Base-by-base conservation (phyloP, 495 filamentous ascomycete species). In the Podospora tetraspora region DNA sequence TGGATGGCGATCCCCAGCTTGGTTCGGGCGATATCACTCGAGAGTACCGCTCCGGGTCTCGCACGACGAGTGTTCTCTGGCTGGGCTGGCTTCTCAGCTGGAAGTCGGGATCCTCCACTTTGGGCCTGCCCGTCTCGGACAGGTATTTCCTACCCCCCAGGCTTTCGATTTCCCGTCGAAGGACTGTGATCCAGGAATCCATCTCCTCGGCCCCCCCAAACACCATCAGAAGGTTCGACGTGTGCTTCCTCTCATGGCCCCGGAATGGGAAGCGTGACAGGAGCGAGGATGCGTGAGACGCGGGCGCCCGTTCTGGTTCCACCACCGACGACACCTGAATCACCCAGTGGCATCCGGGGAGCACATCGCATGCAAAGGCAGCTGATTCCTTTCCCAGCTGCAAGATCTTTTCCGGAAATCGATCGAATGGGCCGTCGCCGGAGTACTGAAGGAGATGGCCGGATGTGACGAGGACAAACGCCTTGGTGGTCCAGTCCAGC, bases 261-360 rank as follows among this genome's bases (percentile, higher is more conserved):
- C 88, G 84, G 30, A 94, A 87, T 6, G 90, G 86, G 61, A 96
- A 82, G 61, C 90, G 88, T 12, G 89, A 88, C 52, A 93, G 80
- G 19, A 94, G 79, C n/a, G 88, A 89, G 66, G 85, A 85, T 3
- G 85, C 76, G 61, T 82, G 77, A 5, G 88, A 83, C 3, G 79
- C 75, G 7, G 82, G 79, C n/a, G 77, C 75, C 23, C 84, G 84
- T 30, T 95, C 90, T 11, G 87, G 83, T 22, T 89, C 86, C 6
- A 84, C 85, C 22, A 85, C 83, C 61, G 94, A 90, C n/a, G 90
- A 92, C 16, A 98, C 86, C 72, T 97, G 95, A 62, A 99, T 74
- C 2, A 99, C 95, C 87, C 90, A 97, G 71, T 94, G 95, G 69
- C 89, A 90, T 25, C 95, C 95, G 0, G 94, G 93, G 69, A 99